Base-by-base conservation (phyloP, 2,329 filamentous ascomycete species). In the Epichloe gansuensis region DNA sequence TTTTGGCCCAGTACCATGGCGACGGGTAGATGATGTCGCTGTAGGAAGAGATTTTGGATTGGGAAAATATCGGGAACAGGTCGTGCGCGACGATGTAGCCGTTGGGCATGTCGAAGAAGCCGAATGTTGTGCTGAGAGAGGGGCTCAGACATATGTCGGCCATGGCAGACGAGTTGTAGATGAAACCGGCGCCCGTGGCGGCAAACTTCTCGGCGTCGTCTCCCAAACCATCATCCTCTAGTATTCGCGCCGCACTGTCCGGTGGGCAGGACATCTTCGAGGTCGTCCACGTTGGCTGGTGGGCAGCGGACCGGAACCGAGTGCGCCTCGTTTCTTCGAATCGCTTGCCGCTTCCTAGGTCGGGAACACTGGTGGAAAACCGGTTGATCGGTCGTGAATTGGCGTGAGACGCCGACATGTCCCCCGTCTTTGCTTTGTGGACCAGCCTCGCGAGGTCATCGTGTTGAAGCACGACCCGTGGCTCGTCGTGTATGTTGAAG, bases 401-500 rank as follows among this genome's bases (percentile, higher is more conserved):
- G 1, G 77, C 31, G 31, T 0, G 31, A 31, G 77, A 79, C 13
- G 74, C 75, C 12, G 85, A 80, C 67, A 91, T 83, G 50, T 75
- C 78, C 52, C 78, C 71, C 21, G 81, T 73, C 60, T 78, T 80
- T 5, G 87, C 90, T 52, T 72, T 77, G 17, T 71, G 66, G 4
- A 97, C 78, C 59, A 96, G 73, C 25, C 84, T 76, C 5, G 77
- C 72, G 51, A 97, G 75, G 63, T 95, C 87, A 53, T 94, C 88
- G 60, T 89, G 79, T 2, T 88, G 87, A 4, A 97, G 77, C 2
- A 95, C 77, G 1, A 98, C 89, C 39, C 93, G 80, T 13, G 91
- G 89, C 68, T 98, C 93, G 63, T 98, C 93, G 66, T 96, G 89
- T 45, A 88, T 78, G 68, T 98, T 98, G 73, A 98, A 97, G 5